These are phyloP conservation scores for Aspergillus tanneri DNA, from an alignment of 2,329 filamentous ascomycete genomes.

Conservation along the genomic window DNA sequence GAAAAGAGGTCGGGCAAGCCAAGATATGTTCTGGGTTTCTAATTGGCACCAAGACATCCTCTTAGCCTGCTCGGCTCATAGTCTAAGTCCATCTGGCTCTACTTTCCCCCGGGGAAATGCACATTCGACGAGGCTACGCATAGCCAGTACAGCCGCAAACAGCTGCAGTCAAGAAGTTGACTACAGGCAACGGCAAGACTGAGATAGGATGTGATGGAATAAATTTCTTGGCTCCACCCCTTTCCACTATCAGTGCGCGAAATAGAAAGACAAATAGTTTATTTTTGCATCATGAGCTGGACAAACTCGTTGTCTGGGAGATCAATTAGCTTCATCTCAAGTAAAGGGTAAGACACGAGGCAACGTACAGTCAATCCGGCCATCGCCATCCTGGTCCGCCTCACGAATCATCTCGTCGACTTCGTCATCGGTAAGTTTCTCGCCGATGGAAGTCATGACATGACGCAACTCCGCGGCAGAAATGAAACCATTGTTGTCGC, in stretches of 20 bases:
- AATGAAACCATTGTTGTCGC: constrained; percentile 90
- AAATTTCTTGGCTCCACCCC: constrained; percentile 27
- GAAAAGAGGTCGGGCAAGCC: not conserved
- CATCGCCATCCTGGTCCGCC: constrained; percentile 85
- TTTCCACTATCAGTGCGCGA: constrained; percentile 32
- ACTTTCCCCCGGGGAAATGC: constrained; percentile 6
- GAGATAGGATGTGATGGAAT: constrained; percentile 22
- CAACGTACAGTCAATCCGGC: constrained; percentile 78
- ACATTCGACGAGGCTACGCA: constrained; percentile 14
- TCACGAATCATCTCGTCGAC: constrained; percentile 93
- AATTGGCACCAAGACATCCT: not conserved
- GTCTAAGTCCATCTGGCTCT: constrained; percentile 6
- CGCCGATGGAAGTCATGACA: constrained; percentile 88
- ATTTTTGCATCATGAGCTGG: constrained; percentile 96
- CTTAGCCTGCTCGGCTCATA: not conserved
- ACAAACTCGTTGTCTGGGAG: constrained; percentile 82
- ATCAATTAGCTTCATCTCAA: not conserved
- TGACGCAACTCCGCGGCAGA: constrained; percentile 84
- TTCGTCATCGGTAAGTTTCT: constrained; percentile 87
- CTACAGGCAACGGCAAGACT: constrained; percentile 29
- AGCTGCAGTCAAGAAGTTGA: constrained; percentile 25
- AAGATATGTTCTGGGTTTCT: not conserved
- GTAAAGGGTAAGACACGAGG: not conserved
- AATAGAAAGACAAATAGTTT: constrained; percentile 43
- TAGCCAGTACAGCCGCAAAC: constrained; percentile 14